Base-by-base conservation (phyloP, 371 early-diverging fungal genomes). In the Cokeromyces recurvatus region DNA sequence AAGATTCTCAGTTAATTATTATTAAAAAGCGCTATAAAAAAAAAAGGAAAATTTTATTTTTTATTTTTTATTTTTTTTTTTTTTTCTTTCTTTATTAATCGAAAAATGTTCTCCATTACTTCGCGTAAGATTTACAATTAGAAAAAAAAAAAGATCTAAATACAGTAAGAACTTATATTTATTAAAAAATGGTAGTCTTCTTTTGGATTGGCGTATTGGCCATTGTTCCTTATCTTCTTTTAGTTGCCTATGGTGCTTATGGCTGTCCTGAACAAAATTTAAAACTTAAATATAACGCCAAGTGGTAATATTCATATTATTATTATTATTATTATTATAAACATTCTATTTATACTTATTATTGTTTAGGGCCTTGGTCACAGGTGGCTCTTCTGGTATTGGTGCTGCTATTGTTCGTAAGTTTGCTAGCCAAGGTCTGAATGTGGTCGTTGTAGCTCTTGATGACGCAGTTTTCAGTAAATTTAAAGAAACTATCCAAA, bases 311-410 rank as follows among this genome's bases (percentile, higher is more conserved):
- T n/a, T n/a, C n/a, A n/a, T n/a, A n/a, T n/a, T n/a, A n/a, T n/a
- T n/a, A n/a, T n/a, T n/a, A n/a, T n/a, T n/a, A n/a, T n/a, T n/a
- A n/a, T n/a, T n/a, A n/a, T n/a, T n/a, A n/a, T n/a, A n/a, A n/a
- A n/a, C n/a, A n/a, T n/a, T n/a, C n/a, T n/a, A n/a, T n/a, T n/a
- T n/a, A n/a, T n/a, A n/a, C n/a, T n/a, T n/a, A n/a, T n/a, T n/a
- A 15, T 35, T 34, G 22, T 27, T 10, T 41, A 70, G 72, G 75
- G 70, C 71, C 21, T 53, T 74, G 12, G 73, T 71, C 6, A 69
- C 73, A n/a, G 82, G 83, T 41, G 83, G 83, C 16, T 69, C 71
- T 8, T 78, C 79, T n/a, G 83, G 83, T 43, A 82, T 82, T 55
- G 83, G 83, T 35, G 71, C 74, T 34, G 69, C 77, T 29, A 73